These are phyloP conservation scores for Aspergillus coremiiformis DNA, from an alignment of 495 filamentous ascomycete species.

Conservation along the genomic window DNA sequence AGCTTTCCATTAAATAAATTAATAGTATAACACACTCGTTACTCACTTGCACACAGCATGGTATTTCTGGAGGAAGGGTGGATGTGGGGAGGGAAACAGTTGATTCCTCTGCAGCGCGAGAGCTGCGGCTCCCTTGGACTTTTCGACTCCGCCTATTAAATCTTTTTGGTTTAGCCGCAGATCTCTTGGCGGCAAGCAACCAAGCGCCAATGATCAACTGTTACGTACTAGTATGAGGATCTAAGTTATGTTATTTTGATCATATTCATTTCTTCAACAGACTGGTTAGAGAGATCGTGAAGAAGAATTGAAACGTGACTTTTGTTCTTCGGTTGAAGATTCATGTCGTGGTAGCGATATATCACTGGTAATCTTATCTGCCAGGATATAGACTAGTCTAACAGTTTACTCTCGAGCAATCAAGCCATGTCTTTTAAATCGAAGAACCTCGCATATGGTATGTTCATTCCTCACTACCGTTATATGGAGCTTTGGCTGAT, in stretches of 20 bases:
- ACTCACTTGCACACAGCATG: slow-evolving; percentile 73
- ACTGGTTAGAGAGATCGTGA: background rate
- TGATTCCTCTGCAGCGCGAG: slow-evolving; percentile 21
- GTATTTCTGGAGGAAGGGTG: slow-evolving; percentile 24
- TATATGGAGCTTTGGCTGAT: background rate
- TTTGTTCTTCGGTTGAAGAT: background rate
- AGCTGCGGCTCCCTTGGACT: slow-evolving; percentile 35
- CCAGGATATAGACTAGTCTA: slow-evolving; percentile 1
- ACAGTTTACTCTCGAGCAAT: slow-evolving; percentile 7
- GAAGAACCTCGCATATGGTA: slow-evolving; percentile 45
- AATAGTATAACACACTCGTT: background rate
- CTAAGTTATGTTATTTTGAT: too few species aligned
- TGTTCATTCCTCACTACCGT: background rate
- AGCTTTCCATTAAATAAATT: slow-evolving; percentile 9
- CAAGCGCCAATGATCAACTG: background rate
- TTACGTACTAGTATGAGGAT: too few species aligned
- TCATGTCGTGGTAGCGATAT: background rate
- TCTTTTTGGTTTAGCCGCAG: slow-evolving; percentile 26
- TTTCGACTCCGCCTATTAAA: slow-evolving; percentile 33
- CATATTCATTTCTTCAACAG: background rate
- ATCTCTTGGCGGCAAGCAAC: slow-evolving; percentile 13
- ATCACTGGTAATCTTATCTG: background rate
- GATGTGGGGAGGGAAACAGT: slow-evolving; percentile 20
- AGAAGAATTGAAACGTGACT: background rate
- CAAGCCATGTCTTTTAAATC: slow-evolving; percentile 39